A percentile compares a stretch with the other conserved stretches of the same genome.
These are phyloP conservation scores for Trametes meyenii DNA, from an alignment of 768 basidiomycete species.

Conservation along the genomic window DNA sequence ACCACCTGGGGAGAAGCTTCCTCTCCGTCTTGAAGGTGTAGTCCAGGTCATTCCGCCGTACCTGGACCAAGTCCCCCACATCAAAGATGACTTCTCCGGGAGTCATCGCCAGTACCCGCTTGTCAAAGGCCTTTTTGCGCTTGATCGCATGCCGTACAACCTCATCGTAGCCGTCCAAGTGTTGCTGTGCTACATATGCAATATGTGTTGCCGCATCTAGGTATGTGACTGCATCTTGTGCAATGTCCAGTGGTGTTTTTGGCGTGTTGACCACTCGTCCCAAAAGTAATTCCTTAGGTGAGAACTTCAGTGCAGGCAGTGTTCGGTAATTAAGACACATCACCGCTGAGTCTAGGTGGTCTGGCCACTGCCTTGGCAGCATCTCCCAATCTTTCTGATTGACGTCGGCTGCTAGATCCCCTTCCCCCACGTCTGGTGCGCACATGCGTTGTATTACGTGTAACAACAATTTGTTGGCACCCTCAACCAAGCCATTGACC, in stretches of 20 bases:
- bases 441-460: constrained; percentile 35
- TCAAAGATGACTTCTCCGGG: constrained; percentile 32
- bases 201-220: constrained; percentile 29
- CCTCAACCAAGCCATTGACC: constrained; percentile 43
- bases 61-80: constrained; percentile 36
- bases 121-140: constrained; percentile 30
- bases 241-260: not conserved
- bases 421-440: constrained; percentile 36
- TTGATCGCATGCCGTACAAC: constrained; percentile 27
- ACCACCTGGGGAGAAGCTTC: constrained; percentile 39
- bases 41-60: constrained; percentile 32
- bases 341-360: constrained; percentile 36
- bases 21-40: constrained; percentile 32
- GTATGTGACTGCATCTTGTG: not conserved
- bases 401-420: constrained; percentile 22
- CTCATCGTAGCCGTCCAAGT: constrained; percentile 34
- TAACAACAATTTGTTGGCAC: constrained; percentile 38
- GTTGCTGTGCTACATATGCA: constrained; percentile 36
- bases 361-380: constrained; percentile 37
- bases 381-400: constrained; percentile 16
- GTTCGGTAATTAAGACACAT: constrained; percentile 24
- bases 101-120: constrained; percentile 16
- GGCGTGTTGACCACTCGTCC: constrained; percentile 36
- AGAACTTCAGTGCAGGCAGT: constrained; percentile 25
- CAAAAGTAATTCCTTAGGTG: constrained; percentile 39